These are phyloP conservation scores for Eucalyptus marginata DNA, from an alignment of 345 rosid genomes.

Conservation along the genomic window DNA sequence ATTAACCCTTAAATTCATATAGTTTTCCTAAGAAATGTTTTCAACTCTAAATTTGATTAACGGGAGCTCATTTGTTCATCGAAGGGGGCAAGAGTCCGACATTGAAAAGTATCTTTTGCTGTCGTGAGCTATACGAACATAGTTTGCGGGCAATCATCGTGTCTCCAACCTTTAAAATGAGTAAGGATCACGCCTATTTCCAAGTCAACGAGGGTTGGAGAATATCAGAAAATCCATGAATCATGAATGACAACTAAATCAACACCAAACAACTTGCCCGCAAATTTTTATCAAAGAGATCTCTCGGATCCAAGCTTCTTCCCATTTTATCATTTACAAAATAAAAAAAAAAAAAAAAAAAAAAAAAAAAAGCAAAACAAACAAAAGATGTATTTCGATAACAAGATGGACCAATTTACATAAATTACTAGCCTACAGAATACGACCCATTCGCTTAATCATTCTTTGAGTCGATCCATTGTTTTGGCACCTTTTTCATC, in stretches of 20 bases:
- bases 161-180: background rate
- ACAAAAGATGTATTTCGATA: fast-evolving
- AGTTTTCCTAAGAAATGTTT: fast-evolving
- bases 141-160: fast-evolving
- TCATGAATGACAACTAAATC: background rate
- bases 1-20: background rate
- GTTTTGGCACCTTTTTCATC: background rate
- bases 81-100: background rate
- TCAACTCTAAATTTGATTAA: background rate
- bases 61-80: background rate
- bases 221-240: fast-evolving
- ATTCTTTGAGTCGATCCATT: background rate
- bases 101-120: too few relatives aligned
- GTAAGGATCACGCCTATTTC: too few relatives aligned
- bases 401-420: background rate
- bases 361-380: background rate
- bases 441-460: background rate
- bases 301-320: background rate
- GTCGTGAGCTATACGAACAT: fast-evolving
- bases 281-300: background rate
- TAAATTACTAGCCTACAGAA: background rate
- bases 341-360: too few relatives aligned
- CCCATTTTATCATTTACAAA: background rate
- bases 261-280: background rate
- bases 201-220: fast-evolving